A percentile compares a stretch with the other conserved stretches of the same genome.
Evolutionary conservation across 345 rosid genomes (phyloP).

Genomic region (Eucalyptus microcorys): DNA sequence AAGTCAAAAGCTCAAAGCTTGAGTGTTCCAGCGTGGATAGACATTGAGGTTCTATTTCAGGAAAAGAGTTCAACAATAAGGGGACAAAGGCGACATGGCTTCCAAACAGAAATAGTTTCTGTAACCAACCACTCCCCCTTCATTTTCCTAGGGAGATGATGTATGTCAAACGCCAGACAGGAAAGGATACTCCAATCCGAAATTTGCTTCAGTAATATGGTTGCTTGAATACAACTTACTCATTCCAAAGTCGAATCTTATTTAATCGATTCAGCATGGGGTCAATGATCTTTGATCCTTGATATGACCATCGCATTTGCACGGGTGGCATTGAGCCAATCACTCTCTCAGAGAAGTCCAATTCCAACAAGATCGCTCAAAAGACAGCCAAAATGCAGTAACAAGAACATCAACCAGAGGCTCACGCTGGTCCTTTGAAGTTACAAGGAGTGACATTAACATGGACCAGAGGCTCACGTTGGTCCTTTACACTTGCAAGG

Average conservation of each 20-base stretch:
- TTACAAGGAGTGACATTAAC: background rate
- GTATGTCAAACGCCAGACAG: background rate
- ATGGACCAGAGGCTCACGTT: background rate
- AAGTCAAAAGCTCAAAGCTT: background rate
- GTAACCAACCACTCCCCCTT: background rate
- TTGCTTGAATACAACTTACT: background rate
- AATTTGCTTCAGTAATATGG: background rate
- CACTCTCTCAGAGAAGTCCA: too few species aligned
- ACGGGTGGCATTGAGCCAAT: too few species aligned
- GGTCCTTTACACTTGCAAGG: too few species aligned
- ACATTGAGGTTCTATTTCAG: background rate
- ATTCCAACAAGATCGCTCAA: too few species aligned
- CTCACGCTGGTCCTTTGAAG: too few species aligned
- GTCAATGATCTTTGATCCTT: background rate
- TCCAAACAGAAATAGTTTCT: background rate
- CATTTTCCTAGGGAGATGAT: too few species aligned
- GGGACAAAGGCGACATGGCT: background rate
- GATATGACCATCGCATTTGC: background rate
- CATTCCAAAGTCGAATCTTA: background rate
- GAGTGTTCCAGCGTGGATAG: background rate
- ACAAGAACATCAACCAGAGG: background rate
- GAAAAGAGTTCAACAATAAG: background rate
- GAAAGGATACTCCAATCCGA: background rate
- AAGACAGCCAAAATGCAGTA: too few species aligned
- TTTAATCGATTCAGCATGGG: background rate